A percentile compares a stretch with the other conserved stretches of the same genome.
These are phyloP conservation scores for Astragalus glycyphyllos DNA, from an alignment of 306 rosid genomes.

Conservation along the genomic window DNA sequence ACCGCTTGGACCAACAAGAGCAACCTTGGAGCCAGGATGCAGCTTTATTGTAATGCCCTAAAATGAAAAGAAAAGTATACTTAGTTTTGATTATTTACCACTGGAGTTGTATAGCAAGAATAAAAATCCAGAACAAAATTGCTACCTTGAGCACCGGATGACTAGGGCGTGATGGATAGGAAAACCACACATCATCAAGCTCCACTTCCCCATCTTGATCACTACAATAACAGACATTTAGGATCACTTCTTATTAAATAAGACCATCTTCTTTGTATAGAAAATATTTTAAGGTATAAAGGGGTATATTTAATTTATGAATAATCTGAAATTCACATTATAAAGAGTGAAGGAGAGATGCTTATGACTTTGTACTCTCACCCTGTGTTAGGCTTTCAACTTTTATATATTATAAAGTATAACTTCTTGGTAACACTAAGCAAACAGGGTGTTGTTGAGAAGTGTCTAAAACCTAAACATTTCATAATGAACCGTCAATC, in stretches of 20 bases:
- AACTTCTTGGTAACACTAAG: conserved; percentile 22
- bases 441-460: background rate
- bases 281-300: conserved; percentile 25
- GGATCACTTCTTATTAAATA: conserved; percentile 32
- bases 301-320: conserved; percentile 6
- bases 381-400: conserved; percentile 23
- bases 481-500: conserved; percentile 1
- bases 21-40: conserved; percentile 77
- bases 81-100: conserved; percentile 14
- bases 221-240: conserved; percentile 54
- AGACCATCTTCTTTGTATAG: background rate
- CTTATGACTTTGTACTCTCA: conserved; percentile 6
- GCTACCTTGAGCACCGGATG: conserved; percentile 79
- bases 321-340: conserved; percentile 25
- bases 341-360: conserved; percentile 27
- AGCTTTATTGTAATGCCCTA: conserved; percentile 81
- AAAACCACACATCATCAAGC: conserved; percentile 83
- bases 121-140: conserved; percentile 33
- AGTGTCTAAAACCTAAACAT: background rate
- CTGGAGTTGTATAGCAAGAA: conserved; percentile 19
- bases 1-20: conserved; percentile 95
- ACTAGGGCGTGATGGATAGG: conserved; percentile 83
- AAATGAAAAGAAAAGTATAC: conserved; percentile 30
- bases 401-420: conserved; percentile 21
- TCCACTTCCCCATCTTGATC: conserved; percentile 80